Percentiles rank a stretch among this genome's conserved stretches.
Evolutionary conservation across 2,329 filamentous ascomycete species (phyloP).

Genomic region (Nemania serpens): DNA sequence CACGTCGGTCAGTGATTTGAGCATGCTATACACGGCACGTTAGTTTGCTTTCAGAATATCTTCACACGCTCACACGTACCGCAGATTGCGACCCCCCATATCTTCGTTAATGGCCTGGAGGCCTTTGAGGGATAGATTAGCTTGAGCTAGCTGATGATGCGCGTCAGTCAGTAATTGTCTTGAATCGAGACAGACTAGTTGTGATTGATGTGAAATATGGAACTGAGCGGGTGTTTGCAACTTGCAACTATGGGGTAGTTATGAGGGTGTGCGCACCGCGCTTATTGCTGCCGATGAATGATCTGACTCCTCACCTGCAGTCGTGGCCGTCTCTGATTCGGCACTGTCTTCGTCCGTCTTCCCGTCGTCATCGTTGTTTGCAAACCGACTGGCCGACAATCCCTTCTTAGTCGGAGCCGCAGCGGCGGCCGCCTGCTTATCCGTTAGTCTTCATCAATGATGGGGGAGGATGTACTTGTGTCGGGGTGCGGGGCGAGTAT

Average conservation of each 20-base stretch:
- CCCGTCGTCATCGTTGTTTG: conserved; percentile 45
- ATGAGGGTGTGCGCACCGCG: conserved; percentile 64
- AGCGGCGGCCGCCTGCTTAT: conserved; percentile 50
- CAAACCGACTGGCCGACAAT: conserved; percentile 60
- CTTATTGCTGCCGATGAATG: conserved; percentile 68
- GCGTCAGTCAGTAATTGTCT: conserved; percentile 29
- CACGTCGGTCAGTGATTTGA: conserved; percentile 43
- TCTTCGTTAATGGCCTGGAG: conserved; percentile 60
- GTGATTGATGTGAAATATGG: conserved; percentile 12
- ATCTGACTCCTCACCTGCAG: conserved; percentile 66
- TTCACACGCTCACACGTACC: conserved; percentile 33
- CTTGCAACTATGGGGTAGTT: conserved; percentile 42
- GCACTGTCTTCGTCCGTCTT: conserved; percentile 43
- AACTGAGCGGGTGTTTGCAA: conserved; percentile 34
- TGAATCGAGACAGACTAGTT: conserved; percentile 4
- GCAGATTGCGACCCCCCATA: conserved; percentile 60
- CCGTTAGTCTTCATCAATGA: conserved; percentile 22
- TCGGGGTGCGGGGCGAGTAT: background rate
- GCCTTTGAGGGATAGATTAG: conserved; percentile 51
- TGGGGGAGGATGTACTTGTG: background rate
- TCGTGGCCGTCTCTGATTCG: conserved; percentile 43
- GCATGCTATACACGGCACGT: conserved; percentile 38
- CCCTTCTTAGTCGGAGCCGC: conserved; percentile 51
- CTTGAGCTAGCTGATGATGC: conserved; percentile 49
- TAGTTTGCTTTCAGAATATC: conserved; percentile 20